Base-by-base conservation (phyloP, 1,139 yeast genomes). In the Hyphopichia wangnamkhiaoensis region DNA sequence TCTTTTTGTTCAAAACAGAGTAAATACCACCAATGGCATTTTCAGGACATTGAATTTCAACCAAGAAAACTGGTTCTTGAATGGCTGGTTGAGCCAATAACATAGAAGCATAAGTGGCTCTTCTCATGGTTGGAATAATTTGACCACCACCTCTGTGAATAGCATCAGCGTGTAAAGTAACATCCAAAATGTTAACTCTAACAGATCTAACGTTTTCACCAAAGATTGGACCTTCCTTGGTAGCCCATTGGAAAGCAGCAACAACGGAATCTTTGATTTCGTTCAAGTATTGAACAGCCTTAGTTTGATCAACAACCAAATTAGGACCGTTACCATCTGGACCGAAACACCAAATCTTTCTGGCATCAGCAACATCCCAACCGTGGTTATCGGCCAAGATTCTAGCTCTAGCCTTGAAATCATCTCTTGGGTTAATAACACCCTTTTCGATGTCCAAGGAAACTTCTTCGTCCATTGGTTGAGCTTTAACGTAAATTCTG, bases 141-240 rank as follows among this genome's bases (percentile, higher is more conserved):
- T 93, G 98, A 80, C 98, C 98, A 80, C 95, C 97, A 84, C 98
- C 98, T 87, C 98, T 90, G 88, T 93, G 98, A 79, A 93, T 93
- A 76, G 98, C 96, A 87, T 93, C 98, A 71, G 98, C 96, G 78
- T 93, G 98, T 76, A 93, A 83, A 61, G 97, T 91, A 69, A 93
- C 98, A 85, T 93, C 98, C 79, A 93, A 83, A 69, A 93, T 86
- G 95, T 93, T 93, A 74, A 89, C 79, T 80, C 98, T 89, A 66
- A 90, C 82, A 64, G 95, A 86, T 84, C 98, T 91, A 79, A 88
- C 76, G 74, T 76, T 79, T 82, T 93, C 98, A 80, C 95, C 96
- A 66, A 93, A 80, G 71, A 93, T 78, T 70, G 98, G 98, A 83
- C 98, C 98, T 77, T 94, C 98, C 83, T 88, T 91, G 70, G 98